A percentile compares a stretch with the other conserved stretches of the same genome.
Evolutionary conservation across 768 basidiomycete genomes (phyloP).

Genomic region (Russula griseocarnosa): DNA sequence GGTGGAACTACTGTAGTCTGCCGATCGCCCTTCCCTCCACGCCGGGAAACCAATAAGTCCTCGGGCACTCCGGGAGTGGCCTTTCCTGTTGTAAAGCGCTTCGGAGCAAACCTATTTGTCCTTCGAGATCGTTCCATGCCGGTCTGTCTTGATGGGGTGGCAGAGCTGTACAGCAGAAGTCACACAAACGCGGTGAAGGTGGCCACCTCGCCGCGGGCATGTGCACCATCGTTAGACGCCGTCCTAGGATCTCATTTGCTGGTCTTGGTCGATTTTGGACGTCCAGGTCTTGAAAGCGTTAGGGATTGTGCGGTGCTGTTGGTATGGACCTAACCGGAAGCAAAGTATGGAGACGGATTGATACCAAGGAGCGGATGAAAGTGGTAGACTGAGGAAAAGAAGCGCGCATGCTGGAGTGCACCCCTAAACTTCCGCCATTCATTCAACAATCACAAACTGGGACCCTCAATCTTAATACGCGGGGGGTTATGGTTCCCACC

Average conservation of each 20-base stretch:
- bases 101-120: neutral
- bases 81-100: neutral
- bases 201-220: neutral
- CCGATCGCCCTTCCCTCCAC: constrained; percentile 1
- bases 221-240: constrained; percentile 1
- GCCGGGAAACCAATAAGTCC: neutral
- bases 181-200: neutral
- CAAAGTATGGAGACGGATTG: neutral
- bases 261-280: neutral
- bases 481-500: neutral
- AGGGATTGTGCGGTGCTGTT: neutral
- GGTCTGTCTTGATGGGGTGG: neutral
- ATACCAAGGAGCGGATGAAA: neutral
- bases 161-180: neutral
- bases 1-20: neutral
- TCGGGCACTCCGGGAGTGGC: neutral
- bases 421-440: constrained; percentile 11
- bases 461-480: constrained; percentile 2
- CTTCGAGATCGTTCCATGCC: neutral
- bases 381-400: constrained; percentile 4
- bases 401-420: constrained; percentile 16
- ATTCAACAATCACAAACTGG: constrained; percentile 10
- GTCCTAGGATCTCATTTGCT: neutral
- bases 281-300: neutral
- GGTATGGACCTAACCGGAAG: neutral